Evolutionary conservation across 331 rosid genomes (phyloP), one percentile per base, ranked within the genome.

Genomic region (Erythrophleum ivorense): DNA sequence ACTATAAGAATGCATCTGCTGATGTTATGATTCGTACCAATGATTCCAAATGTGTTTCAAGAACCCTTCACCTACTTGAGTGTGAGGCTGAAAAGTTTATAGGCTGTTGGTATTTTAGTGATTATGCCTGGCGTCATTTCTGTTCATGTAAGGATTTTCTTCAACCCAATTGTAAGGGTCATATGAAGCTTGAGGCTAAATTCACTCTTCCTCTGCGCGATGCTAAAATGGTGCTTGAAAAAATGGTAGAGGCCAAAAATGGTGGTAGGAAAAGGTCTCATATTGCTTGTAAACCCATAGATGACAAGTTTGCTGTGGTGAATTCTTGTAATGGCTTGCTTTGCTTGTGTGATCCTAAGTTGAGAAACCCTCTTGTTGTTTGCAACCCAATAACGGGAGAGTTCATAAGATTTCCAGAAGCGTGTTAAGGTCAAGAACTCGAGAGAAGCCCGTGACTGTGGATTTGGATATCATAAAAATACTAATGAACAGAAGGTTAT

Each of bases 291-390:
- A 59, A 59, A 71, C 43, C 72, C 6, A 52, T 15, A 68, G 75
- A 64, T 29, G 60, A 33, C 43, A 73, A 46, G n/a, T 80, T 67
- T 38, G 46, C 1, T 0, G 16, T 80, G 21, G 58, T 69, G 9
- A 85, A 85, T 80, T 85, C 87, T 1, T 83, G 84, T 62, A 85
- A 88, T 76, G 85, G 88, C 3, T 74, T 85, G 18, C 80, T 85
- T 74, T 85, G 82, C 78, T 69, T 88, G 71, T 66, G 38, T 33
- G 38, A 68, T 2, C 34, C 70, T 2, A 15, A 0, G 12, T 6
- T 0, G 0, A 0, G 8, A 16, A 9, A 52, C 69, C 80, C 82
- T 53, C 3, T 48, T 46, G 64, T 73, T 14, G 60, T 85, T 14
- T 73, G 80, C 75, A 88, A 83, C 31, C 85, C 86, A 3, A 1